phyloP scores from a whole-genome alignment of 1,284 basidiomycete genomes.

The Termitomyces sp. region DNA sequence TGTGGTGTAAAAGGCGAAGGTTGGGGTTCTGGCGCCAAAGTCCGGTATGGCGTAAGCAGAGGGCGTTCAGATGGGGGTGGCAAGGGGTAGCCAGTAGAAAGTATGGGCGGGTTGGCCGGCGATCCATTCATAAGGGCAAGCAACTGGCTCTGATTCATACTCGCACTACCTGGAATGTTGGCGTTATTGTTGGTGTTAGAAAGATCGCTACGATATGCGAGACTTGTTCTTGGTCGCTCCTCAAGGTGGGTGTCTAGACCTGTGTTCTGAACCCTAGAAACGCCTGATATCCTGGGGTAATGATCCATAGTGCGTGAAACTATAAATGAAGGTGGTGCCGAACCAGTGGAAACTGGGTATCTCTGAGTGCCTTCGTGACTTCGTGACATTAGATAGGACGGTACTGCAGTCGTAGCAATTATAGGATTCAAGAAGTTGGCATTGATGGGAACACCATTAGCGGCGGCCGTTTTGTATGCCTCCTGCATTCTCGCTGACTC shows the following conservation, averaged over 20 bases:
- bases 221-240: slow-evolving; percentile 57
- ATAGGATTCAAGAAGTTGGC: slow-evolving; percentile 12
- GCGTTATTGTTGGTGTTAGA: slow-evolving; percentile 26
- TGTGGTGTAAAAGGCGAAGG: slow-evolving; percentile 1
- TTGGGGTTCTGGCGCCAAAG: background rate
- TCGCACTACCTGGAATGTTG: slow-evolving; percentile 30
- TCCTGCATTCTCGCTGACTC: slow-evolving; percentile 59
- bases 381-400: background rate
- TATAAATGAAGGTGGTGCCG: background rate
- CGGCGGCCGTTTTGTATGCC: slow-evolving; percentile 14
- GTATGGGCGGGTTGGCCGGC: background rate
- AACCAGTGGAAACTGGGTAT: background rate
- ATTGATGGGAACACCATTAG: slow-evolving; percentile 10
- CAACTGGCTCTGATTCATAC: slow-evolving; percentile 51
- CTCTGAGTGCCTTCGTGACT: background rate
- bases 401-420: slow-evolving; percentile 20
- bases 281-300: background rate
- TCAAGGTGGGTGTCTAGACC: slow-evolving; percentile 29
- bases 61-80: background rate
- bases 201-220: slow-evolving; percentile 41
- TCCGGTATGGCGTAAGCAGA: background rate
- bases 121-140: slow-evolving; percentile 36
- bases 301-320: background rate
- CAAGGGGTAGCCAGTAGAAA: background rate
- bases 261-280: background rate